These are phyloP conservation scores for Russula earlei DNA, from an alignment of 768 basidiomycete species.

Conservation along the genomic window DNA sequence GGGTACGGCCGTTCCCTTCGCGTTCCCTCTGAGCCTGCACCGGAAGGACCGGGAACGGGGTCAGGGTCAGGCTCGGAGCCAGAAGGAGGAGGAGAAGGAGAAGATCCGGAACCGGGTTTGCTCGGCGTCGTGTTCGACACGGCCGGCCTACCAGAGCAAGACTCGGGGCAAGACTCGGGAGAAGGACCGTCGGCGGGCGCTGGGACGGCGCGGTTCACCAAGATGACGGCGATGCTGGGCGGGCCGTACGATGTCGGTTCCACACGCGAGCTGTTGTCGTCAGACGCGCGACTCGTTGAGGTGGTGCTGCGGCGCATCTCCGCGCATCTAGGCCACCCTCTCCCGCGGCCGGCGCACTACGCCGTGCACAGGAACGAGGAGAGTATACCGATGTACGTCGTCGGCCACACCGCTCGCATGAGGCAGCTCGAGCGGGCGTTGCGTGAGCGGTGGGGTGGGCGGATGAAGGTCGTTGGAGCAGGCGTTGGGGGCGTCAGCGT, in stretches of 20 bases:
- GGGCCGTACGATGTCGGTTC: conserved; percentile 45
- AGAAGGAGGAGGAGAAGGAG: neutral
- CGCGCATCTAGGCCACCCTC: conserved; percentile 12
- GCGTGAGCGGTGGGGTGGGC: conserved; percentile 28
- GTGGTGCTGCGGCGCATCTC: conserved; percentile 19
- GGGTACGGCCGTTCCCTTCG: conserved; percentile 36
- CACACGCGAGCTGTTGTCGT: neutral
- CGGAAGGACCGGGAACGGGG: neutral
- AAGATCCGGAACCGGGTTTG: conserved; percentile 33
- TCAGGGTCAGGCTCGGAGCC: neutral
- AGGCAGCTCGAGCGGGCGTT: conserved; percentile 42
- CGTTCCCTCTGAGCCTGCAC: conserved; percentile 11
- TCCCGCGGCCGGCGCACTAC: conserved; percentile 47
- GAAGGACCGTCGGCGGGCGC: neutral
- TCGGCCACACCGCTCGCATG: conserved; percentile 69
- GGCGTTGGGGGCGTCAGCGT: conserved; percentile 83
- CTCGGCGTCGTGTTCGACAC: conserved; percentile 91
- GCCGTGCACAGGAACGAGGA: conserved; percentile 43
- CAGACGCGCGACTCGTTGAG: conserved; percentile 22
- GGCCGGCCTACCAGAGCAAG: conserved; percentile 56
- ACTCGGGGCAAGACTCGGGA: conserved; percentile 19
- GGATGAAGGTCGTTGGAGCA: conserved; percentile 66
- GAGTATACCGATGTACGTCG: conserved; percentile 72
- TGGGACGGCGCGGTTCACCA: conserved; percentile 39
- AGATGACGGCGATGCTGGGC: conserved; percentile 86